Evolutionary conservation across 352 stramenopile genomes (phyloP), one percentile per base, ranked within the genome.

Genomic region (Phytophthora ohioensis): DNA sequence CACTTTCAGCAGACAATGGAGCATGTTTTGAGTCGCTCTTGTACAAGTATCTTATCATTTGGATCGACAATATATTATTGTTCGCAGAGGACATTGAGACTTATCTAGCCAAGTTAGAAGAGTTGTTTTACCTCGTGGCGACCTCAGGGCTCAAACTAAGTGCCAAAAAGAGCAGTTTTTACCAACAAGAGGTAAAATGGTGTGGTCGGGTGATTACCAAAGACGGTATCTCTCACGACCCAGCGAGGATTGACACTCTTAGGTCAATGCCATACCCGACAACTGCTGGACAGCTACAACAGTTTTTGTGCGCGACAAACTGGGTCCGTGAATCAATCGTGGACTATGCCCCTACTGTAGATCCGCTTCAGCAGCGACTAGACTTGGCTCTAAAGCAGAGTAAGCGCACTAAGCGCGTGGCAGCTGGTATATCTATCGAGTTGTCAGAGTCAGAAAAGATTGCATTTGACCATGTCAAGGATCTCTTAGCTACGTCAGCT

Each of bases 51-150:
- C 42, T 41, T 11, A 41, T 41, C 36, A 41, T 41, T 41, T 41
- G 36, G 36, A 41, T 41, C 36, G 36, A 41, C n/a, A 1, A 48
- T 48, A 10, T 39, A 15, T 21, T 65, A 41, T 5, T 80, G 71
- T 49, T 17, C 78, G 42, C 42, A 8, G 42, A 48, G 3, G 42
- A 48, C n/a, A 48, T 48, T 13, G n/a, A 48, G 10, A 48, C n/a
- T 48, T 48, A 48, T 13, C 42, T 48, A 48, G 42, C 42, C 1
- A 73, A 71, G 42, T 35, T 76, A 7, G 68, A 68, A 8, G 38
- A 76, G 43, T 56, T 80, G 2, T 65, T 80, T 27, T 35, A 35
- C 15, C 34, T 79, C 2, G 27, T 73, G 1, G 36, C 70, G 35
- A 34, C 32, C 9, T 69, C n/a, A 31, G 38, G 49, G 3, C 47